Base-by-base conservation (phyloP, 169 alveolate species). In the Plasmodium coatneyi region DNA sequence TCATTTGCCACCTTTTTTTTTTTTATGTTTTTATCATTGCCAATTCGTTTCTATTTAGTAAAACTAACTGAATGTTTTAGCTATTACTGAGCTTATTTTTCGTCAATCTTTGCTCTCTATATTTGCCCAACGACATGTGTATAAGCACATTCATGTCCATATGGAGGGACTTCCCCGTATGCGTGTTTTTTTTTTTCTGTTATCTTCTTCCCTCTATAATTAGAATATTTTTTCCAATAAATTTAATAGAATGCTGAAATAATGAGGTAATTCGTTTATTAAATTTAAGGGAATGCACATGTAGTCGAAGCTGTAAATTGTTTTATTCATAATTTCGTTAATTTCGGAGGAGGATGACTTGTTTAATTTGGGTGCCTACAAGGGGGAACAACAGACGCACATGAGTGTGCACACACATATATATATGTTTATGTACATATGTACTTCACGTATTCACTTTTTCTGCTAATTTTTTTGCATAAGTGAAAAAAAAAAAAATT, bases 231-330 rank as follows among this genome's bases (percentile, higher is more conserved):
- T 89, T 66, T 89, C 94, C 81, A 89, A 89, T 89, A 89, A 89
- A 89, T 89, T 89, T 80, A 89, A 80, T 80, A 89, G 71, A 79
- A 89, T 79, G 30, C 46, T 89, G 74, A 89, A 89, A 71, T 80
- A 89, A 12, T 41, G 41, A 60, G 94, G 94, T 25, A 89, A 32
- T 41, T 79, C 90, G 28, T 80, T 80, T 79, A 79, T 80, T 80
- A 89, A 89, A 79, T 70, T 78, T 80, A 89, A 89, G 28, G 94
- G 94, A 79, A 89, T 89, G 25, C 82, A 43, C 94, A 89, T 89
- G 71, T 89, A 89, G 32, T 89, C 94, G 83, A 89, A 89, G 89
- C 94, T 80, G 81, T 80, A 89, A 39, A 89, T 89, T 60, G 94
- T 89, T 89, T 79, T 89, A 66, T 79, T 80, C 71, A 79, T 60